A percentile compares a stretch with the other conserved stretches of the same genome.
phyloP scores from a whole-genome alignment of 495 filamentous ascomycete genomes.

The Ascodesmis nigricans region DNA sequence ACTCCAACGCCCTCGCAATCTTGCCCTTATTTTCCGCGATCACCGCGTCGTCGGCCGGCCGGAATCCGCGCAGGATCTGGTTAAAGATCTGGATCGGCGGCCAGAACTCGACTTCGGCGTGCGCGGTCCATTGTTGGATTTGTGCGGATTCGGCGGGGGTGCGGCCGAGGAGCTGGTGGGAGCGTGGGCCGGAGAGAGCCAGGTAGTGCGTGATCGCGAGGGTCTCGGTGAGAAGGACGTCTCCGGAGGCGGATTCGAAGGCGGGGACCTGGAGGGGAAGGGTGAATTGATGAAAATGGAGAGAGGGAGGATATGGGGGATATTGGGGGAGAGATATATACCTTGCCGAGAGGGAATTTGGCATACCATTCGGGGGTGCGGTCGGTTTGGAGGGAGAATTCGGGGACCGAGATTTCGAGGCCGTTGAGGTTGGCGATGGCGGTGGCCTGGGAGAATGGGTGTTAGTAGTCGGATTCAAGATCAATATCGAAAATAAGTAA shows the following conservation, averaged over 20 bases:
- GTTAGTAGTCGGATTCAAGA: no score
- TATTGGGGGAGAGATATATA: no score
- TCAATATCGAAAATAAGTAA: no score
- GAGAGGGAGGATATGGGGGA: no score
- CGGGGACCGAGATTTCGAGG: conserved; percentile 1
- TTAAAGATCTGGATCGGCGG: background rate
- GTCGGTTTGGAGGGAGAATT: conserved; percentile 1
- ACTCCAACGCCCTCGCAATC: background rate
- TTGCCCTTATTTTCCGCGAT: background rate
- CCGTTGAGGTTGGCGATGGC: conserved; percentile 4
- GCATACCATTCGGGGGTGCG: background rate
- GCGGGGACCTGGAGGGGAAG: no score
- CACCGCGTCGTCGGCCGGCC: background rate
- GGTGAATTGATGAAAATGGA: no score
- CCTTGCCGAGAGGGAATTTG: conserved; percentile 3
- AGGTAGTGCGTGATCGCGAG: conserved; percentile 1
- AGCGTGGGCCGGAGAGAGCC: conserved; percentile 1
- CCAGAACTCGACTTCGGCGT: conserved; percentile 1
- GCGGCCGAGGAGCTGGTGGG: conserved; percentile 4
- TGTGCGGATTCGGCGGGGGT: background rate
- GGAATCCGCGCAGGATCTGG: background rate
- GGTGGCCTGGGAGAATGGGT: background rate
- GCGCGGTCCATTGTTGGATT: conserved; percentile 4
- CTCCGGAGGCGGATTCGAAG: background rate
- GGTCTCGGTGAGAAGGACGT: background rate